Evolutionary conservation across 306 rosid genomes (phyloP), one percentile per base, ranked within the genome.

Genomic region (Dalbergia oliveri): DNA sequence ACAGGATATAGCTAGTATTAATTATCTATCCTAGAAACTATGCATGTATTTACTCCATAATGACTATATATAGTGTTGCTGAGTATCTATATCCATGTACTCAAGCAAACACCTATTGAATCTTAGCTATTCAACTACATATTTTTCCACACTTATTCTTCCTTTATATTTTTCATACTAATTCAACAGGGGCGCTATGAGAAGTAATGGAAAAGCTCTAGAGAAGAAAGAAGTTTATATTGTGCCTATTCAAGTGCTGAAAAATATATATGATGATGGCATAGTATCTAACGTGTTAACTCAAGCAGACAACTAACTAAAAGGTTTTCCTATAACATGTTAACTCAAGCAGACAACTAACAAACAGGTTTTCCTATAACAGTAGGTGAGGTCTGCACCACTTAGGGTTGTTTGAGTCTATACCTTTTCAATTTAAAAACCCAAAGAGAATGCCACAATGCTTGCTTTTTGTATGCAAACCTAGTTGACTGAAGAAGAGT

Each of bases 401-500:
- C 64, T 57, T 13, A 34, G n/a, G 37, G 56, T 76, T 37, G 45
- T 14, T 76, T 41, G 49, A 18, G 54, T 76, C 31, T 11, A 18
- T 37, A 64, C 68, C 56, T 60, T 66, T 21, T 77, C n/a, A 65
- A 18, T 66, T 65, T 64, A 41, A 15, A 18, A 15, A 26, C 67
- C 53, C n/a, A 43, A 10, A 53, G 81, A 43, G 21, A 5, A 2
- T 35, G n/a, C 43, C 54, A 60, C 60, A 60, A 10, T 56, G 11
- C 9, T 5, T 72, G 54, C 9, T 18, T 72, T 65, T 60, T 13
- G 10, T 44, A 16, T 54, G 0, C 73, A 37, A 51, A 19, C 44
- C 11, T 66, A 47, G 41, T 13, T 11, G 75, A 54, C 5, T 66
- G 31, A 21, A 51, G 58, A 51, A 51, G 58, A 51, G 9, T 51